Evolutionary conservation across 768 basidiomycete genomes (phyloP).

Genomic region (Phaeotremella skinneri): DNA sequence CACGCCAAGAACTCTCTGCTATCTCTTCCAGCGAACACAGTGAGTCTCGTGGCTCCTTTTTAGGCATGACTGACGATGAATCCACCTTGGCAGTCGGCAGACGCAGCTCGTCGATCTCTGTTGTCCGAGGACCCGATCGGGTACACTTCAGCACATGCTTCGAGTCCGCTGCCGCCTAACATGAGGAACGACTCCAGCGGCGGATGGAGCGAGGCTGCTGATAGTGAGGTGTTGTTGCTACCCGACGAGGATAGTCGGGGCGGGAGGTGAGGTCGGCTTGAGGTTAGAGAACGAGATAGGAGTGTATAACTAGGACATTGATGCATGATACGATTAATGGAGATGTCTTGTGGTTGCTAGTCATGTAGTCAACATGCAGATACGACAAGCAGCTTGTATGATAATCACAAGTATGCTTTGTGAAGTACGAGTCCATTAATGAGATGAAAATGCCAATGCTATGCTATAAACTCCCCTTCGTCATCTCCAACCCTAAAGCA

Average conservation of each 20-base stretch:
- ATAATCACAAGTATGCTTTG: too few species aligned
- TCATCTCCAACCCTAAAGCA: constrained; percentile 17
- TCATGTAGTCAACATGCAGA: too few species aligned
- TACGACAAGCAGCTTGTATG: too few species aligned
- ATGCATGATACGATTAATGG: too few species aligned
- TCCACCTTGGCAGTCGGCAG: constrained; percentile 19
- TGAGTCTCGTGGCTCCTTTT: constrained; percentile 12
- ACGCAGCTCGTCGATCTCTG: constrained; percentile 31
- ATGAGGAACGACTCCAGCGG: constrained; percentile 29
- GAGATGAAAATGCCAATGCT: background rate
- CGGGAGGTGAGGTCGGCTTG: background rate
- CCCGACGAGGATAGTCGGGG: too few species aligned
- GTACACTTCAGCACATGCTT: constrained; percentile 12
- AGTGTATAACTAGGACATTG: background rate
- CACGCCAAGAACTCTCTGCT: constrained; percentile 44
- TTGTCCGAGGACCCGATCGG: constrained; percentile 23
- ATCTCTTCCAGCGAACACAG: constrained; percentile 35
- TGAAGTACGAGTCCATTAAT: too few species aligned
- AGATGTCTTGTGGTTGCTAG: too few species aligned
- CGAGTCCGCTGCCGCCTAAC: constrained; percentile 25
- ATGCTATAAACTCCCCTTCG: background rate
- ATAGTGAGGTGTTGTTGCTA: constrained; percentile 38
- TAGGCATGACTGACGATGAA: background rate
- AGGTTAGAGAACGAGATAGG: background rate
- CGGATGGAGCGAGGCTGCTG: constrained; percentile 29